Evolutionary conservation across 23 red algal genomes (phyloP), one percentile per base, ranked within the genome.

Genomic region (Pyropia haitanensis): DNA sequence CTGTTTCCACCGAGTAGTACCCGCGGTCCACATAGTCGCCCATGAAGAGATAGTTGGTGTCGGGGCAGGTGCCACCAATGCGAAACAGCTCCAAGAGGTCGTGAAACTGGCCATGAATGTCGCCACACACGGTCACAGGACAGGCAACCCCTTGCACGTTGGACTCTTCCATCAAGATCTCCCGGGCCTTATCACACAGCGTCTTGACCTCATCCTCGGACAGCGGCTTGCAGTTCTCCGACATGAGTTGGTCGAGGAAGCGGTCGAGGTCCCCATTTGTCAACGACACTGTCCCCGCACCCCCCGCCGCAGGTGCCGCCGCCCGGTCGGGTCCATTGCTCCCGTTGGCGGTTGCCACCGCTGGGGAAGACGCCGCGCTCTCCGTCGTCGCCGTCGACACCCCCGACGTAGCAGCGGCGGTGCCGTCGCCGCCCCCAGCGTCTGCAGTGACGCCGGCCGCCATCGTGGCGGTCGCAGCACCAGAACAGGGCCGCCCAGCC

Each of bases 11-110:
- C 20, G 92, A 96, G 68, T 96, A 96, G 56, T 96, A 96, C 25
- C 92, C 92, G 30, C 92, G 85, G 65, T 96, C 92, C 2, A 96
- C 92, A 58, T 96, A 96, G 66, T 96, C 92, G 58, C 92, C 92
- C 92, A 96, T 90, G 60, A 96, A 96, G 51, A 96, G 79, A 51
- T 96, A 96, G 56, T 96, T 96, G 5, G 92, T 96, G 65, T 96
- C 92, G 2, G 92, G 92, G 59, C 84, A 89, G 25, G 84, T 96
- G 17, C 92, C 92, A 14, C 92, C 92, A 39, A 96, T 96, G 10
- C 84, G 73, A 70, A 80, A 96, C 19, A 96, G 77, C 79, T 96
- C 92, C 27, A 96, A 72, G 31, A 96, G 70, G 64, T 96, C 92
- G 53, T 96, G 90, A 56, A 88, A 95, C 72, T 95, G 90, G 12